Conservation (phyloP, 345 rosid species). For the Melaleuca alternifolia region DNA sequence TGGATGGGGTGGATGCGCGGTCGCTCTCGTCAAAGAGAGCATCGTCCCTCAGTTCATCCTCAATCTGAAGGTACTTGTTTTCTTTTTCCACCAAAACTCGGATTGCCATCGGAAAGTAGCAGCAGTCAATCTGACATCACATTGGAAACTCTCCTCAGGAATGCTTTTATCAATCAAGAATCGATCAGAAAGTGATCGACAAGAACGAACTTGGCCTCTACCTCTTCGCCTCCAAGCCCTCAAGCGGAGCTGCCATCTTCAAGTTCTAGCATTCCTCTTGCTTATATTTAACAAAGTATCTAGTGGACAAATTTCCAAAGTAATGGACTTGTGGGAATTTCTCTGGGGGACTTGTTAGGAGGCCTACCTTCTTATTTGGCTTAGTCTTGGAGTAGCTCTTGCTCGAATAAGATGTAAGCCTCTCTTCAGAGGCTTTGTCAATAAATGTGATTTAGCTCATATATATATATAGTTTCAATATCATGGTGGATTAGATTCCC, state of each 20-base stretch:
- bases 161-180: slow-evolving; percentile 62
- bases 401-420: not conserved
- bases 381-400: not conserved
- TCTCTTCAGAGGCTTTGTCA: not conserved
- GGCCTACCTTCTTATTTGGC: not conserved
- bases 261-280: slow-evolving; percentile 26
- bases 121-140: not conserved
- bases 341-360: not conserved
- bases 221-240: slow-evolving; percentile 93
- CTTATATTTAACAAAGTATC: not conserved
- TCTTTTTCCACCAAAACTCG: not conserved
- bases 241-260: slow-evolving; percentile 95
- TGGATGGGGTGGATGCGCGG: slow-evolving; percentile 99
- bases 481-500: not conserved
- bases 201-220: slow-evolving; percentile 74
- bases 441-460: not conserved
- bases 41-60: slow-evolving; percentile 77
- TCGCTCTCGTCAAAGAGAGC: slow-evolving; percentile 71
- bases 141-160: slow-evolving; percentile 32
- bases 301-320: not conserved
- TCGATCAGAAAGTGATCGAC: slow-evolving; percentile 57
- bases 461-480: not conserved
- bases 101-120: not conserved
- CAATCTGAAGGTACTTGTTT: slow-evolving; percentile 55
- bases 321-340: not conserved